Evolutionary conservation across 768 basidiomycete species (phyloP).

Genomic region (Boletus tylopilopsis): DNA sequence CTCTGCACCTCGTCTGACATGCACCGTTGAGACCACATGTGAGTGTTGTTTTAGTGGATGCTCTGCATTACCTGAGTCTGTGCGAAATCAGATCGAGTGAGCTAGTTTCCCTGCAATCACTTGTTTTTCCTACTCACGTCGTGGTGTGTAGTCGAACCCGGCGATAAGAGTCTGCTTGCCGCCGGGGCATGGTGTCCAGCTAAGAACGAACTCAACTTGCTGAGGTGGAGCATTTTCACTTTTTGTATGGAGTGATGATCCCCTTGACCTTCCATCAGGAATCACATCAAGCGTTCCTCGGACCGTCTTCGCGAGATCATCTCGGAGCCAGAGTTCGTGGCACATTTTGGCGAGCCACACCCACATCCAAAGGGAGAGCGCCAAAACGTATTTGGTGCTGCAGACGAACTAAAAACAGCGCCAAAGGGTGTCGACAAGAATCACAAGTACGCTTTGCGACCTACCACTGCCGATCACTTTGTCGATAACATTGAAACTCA

Average conservation of each 20-base stretch:
- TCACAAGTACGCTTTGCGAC: conserved; percentile 53
- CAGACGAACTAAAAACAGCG: conserved; percentile 86
- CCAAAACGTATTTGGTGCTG: conserved; percentile 79
- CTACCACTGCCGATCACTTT: neutral
- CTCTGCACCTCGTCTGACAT: conserved; percentile 1
- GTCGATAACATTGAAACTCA: conserved; percentile 23
- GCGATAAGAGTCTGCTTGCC: conserved; percentile 67
- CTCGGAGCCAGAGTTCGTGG: conserved; percentile 64
- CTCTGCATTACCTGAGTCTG: neutral
- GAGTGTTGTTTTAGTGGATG: neutral
- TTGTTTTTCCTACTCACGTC: neutral
- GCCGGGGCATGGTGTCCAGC: conserved; percentile 79
- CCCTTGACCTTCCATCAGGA: conserved; percentile 31
- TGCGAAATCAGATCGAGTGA: conserved; percentile 18
- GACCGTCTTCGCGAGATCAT: conserved; percentile 64
- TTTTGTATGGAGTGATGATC: neutral
- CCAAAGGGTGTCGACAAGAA: conserved; percentile 87
- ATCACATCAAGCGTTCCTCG: conserved; percentile 61
- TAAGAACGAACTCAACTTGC: conserved; percentile 72
- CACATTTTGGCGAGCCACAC: conserved; percentile 68
- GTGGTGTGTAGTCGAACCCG: conserved; percentile 52
- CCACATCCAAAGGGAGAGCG: conserved; percentile 59
- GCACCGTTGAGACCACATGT: conserved; percentile 23
- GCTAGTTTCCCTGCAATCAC: neutral
- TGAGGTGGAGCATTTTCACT: conserved; percentile 47